phyloP scores from a whole-genome alignment of 768 basidiomycete genomes.

The Pleurotus cornucopiae region DNA sequence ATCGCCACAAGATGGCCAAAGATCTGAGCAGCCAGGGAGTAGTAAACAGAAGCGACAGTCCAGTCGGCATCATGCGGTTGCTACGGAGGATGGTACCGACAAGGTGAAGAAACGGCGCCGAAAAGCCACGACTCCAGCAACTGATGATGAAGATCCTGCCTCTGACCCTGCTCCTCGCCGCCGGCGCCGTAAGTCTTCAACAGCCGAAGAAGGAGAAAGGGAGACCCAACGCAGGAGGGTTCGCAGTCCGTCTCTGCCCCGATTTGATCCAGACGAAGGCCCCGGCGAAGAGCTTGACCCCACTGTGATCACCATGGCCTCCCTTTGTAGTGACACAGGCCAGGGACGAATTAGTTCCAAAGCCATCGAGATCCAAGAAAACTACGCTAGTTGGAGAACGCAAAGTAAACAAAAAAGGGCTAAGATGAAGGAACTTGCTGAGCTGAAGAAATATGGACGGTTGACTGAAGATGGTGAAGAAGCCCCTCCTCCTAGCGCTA shows the following conservation, averaged over 20 bases:
- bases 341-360: slow-evolving; percentile 78
- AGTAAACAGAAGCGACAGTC: not conserved
- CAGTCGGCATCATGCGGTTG: not conserved
- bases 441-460: slow-evolving; percentile 72
- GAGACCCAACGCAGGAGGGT: slow-evolving; percentile 32
- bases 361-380: slow-evolving; percentile 64
- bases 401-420: slow-evolving; percentile 63
- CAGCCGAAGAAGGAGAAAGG: slow-evolving; percentile 10
- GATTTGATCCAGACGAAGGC: slow-evolving; percentile 54
- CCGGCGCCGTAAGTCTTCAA: not conserved
- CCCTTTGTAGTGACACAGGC: slow-evolving; percentile 73
- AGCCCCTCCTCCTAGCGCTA: slow-evolving; percentile 12
- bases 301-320: slow-evolving; percentile 80
- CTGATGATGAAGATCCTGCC: no score
- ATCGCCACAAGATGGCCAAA: not conserved
- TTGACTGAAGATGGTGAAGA: slow-evolving; percentile 41
- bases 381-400: slow-evolving; percentile 70
- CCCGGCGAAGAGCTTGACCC: slow-evolving; percentile 80
- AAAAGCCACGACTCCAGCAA: no score
- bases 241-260: slow-evolving; percentile 47
- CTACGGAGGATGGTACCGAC: not conserved
- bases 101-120: not conserved
- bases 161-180: not conserved
- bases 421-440: slow-evolving; percentile 59
- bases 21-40: not conserved